phyloP scores from a whole-genome alignment of 1,284 basidiomycete species.

The Sparassis latifolia region DNA sequence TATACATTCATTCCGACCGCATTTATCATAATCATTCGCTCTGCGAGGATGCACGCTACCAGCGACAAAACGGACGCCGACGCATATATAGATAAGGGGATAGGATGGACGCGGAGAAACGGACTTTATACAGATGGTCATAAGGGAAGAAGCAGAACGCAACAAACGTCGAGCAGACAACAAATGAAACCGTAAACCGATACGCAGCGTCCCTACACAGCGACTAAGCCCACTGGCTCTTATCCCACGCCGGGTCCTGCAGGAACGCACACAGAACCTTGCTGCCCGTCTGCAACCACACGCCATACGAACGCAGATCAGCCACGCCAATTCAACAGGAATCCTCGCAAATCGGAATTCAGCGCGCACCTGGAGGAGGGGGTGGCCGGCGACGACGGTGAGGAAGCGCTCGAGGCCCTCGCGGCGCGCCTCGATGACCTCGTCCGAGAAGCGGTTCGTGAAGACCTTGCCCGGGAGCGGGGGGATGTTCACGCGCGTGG shows the following conservation, averaged over 20 bases:
- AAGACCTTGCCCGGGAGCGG: conserved; percentile 95
- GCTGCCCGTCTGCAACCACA: conserved; percentile 73
- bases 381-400: conserved; percentile 95
- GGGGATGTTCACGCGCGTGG: conserved; percentile 95
- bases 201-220: too few species aligned
- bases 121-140: too few species aligned
- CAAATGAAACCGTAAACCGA: too few species aligned
- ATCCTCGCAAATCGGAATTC: neutral
- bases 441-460: conserved; percentile 95
- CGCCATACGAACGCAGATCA: neutral
- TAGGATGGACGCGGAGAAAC: too few species aligned
- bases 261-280: conserved; percentile 96
- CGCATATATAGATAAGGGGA: too few species aligned
- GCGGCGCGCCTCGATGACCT: conserved; percentile 88
- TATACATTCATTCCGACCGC: too few species aligned
- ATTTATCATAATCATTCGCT: too few species aligned
- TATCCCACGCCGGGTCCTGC: conserved; percentile 86
- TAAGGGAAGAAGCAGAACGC: too few species aligned
- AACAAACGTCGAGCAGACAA: too few species aligned
- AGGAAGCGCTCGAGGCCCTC: conserved; percentile 95
- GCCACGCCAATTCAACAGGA: neutral
- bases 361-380: conserved; percentile 77
- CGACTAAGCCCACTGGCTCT: conserved; percentile 58
- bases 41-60: too few species aligned
- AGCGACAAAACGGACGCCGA: too few species aligned